phyloP scores from a whole-genome alignment of 495 filamentous ascomycete species.

The Apiosordaria backusii region DNA sequence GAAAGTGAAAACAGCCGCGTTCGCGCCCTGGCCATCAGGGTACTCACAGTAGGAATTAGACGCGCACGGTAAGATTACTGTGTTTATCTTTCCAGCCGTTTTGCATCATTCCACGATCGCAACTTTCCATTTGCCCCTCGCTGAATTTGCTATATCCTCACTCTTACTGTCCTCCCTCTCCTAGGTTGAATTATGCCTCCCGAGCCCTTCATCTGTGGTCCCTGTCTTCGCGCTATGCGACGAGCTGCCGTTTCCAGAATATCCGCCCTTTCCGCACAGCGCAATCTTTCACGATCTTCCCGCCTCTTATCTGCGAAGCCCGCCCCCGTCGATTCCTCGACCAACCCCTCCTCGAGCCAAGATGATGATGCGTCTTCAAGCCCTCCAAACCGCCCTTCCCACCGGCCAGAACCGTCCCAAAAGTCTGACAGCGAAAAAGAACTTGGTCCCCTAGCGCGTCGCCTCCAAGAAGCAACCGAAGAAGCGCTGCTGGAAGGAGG shows the following conservation, averaged over 20 bases:
- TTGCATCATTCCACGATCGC: background rate
- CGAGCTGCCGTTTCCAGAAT: background rate
- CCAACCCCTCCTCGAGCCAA: background rate
- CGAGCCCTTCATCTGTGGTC: constrained; percentile 14
- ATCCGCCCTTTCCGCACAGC: background rate
- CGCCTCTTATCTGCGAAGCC: background rate
- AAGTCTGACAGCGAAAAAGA: constrained; percentile 15
- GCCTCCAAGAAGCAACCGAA: constrained; percentile 76
- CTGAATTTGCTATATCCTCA: too few species aligned
- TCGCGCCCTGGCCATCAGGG: background rate
- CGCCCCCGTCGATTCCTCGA: too few species aligned
- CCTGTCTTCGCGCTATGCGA: constrained; percentile 18
- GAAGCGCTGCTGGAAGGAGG: constrained; percentile 70
- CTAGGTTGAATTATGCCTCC: background rate
- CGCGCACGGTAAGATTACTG: background rate
- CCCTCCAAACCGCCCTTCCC: background rate
- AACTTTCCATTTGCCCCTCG: background rate
- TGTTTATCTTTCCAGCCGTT: background rate
- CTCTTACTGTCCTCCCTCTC: background rate
- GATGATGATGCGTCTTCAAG: too few species aligned
- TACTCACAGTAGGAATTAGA: background rate
- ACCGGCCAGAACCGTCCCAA: background rate
- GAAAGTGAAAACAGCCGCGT: background rate
- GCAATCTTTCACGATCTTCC: constrained; percentile 1
- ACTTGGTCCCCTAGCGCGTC: constrained; percentile 65